Evolutionary conservation across 2,329 filamentous ascomycete species (phyloP).

Genomic region (Aureobasidium namibiae): DNA sequence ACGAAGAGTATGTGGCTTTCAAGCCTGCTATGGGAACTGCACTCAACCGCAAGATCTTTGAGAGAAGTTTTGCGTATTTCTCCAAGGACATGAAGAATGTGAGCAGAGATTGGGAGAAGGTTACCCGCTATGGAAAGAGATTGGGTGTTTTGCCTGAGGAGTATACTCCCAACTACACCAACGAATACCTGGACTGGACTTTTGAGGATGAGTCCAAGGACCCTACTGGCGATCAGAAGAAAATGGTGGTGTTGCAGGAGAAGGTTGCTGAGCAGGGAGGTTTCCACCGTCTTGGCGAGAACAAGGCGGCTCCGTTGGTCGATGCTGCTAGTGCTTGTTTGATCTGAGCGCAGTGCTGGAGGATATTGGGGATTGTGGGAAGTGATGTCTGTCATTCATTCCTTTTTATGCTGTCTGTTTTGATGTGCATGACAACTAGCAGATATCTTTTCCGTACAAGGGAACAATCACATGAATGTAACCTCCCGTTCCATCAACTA

Average conservation of each 20-base stretch:
- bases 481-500: too few species aligned
- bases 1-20: conserved; percentile 61
- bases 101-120: conserved; percentile 65
- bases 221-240: conserved; percentile 65
- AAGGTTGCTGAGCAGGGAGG: conserved; percentile 57
- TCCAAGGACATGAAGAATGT: conserved; percentile 69
- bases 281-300: conserved; percentile 32
- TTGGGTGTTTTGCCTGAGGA: conserved; percentile 55
- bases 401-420: too few species aligned
- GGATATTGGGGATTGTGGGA: too few species aligned
- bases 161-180: conserved; percentile 69
- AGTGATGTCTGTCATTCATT: too few species aligned
- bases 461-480: too few species aligned
- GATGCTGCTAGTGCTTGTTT: background rate
- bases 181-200: conserved; percentile 58
- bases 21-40: conserved; percentile 61
- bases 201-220: conserved; percentile 58
- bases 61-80: conserved; percentile 71
- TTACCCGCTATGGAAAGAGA: conserved; percentile 67
- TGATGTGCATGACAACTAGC: too few species aligned
- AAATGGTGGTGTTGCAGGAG: conserved; percentile 61
- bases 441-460: too few species aligned
- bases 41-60: conserved; percentile 71
- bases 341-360: background rate
- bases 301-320: background rate